Percentiles rank a stretch among this genome's conserved stretches.
These are phyloP conservation scores for Funneliformis geosporum DNA, from an alignment of 192 early-diverging fungal genomes.

Conservation along the genomic window DNA sequence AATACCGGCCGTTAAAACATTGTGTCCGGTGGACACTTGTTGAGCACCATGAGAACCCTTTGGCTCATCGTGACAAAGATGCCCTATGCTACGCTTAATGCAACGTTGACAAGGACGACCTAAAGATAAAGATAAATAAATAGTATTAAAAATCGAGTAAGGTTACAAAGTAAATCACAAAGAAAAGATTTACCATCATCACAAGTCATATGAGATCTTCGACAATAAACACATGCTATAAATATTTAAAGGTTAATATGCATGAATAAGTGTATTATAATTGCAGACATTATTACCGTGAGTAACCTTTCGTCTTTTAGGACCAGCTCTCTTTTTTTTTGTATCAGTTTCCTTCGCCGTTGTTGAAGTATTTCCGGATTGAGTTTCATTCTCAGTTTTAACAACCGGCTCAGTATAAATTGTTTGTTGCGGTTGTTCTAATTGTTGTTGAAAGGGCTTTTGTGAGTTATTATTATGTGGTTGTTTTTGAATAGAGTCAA, in stretches of 20 bases:
- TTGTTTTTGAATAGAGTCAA: not conserved
- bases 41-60: slow-evolving; percentile 44
- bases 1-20: slow-evolving; percentile 2
- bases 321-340: slow-evolving; percentile 61
- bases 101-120: slow-evolving; percentile 94
- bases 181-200: slow-evolving; percentile 60
- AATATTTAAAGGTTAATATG: not conserved
- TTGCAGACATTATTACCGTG: slow-evolving; percentile 49
- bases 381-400: not conserved
- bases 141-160: not conserved
- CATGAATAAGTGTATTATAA: not conserved
- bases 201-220: slow-evolving; percentile 96
- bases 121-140: slow-evolving; percentile 3
- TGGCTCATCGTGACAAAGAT: slow-evolving; percentile 88
- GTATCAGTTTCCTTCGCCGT: slow-evolving; percentile 43
- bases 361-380: slow-evolving; percentile 4
- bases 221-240: slow-evolving; percentile 91
- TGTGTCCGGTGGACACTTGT: not conserved
- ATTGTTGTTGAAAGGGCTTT: not conserved
- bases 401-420: not conserved
- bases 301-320: slow-evolving; percentile 64
- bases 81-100: slow-evolving; percentile 92
- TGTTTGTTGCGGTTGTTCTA: not conserved
- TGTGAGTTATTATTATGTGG: not conserved
- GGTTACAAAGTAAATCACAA: not conserved